Percentiles rank a stretch among this genome's conserved stretches.
These are phyloP conservation scores for Casaregolazyma lundiana DNA, from an alignment of 1,139 yeast genomes.

Conservation along the genomic window DNA sequence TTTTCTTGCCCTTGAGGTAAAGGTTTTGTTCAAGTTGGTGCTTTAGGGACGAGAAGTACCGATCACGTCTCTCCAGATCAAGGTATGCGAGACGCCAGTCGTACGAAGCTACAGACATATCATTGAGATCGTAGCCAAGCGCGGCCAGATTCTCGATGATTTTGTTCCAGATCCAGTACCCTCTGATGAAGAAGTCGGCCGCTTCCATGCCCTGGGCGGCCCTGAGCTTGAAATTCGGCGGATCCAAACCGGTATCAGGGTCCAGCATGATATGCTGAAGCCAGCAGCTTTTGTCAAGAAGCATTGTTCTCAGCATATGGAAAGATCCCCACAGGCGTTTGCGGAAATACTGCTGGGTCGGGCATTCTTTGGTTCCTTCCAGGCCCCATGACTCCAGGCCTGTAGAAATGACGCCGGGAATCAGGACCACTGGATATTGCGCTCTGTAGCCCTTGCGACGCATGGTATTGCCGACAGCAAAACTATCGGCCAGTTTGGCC, in stretches of 20 bases:
- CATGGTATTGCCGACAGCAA: constrained; percentile 79
- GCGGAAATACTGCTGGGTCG: constrained; percentile 77
- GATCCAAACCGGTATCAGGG: constrained; percentile 88
- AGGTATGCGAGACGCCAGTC: constrained; percentile 94
- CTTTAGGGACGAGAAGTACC: constrained; percentile 74
- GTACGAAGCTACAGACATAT: constrained; percentile 85
- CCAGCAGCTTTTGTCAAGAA: constrained; percentile 91
- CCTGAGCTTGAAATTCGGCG: constrained; percentile 69
- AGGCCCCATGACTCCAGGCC: constrained; percentile 95
- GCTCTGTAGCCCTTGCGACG: constrained; percentile 47
- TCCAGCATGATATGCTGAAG: constrained; percentile 84
- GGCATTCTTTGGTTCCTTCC: constrained; percentile 69
- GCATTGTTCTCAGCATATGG: constrained; percentile 90
- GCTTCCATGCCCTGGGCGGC: constrained; percentile 98
- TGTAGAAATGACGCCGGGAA: constrained; percentile 94
- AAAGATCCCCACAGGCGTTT: constrained; percentile 96
- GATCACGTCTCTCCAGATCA: constrained; percentile 82
- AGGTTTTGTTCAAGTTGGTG: constrained; percentile 58
- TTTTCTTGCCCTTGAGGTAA: constrained; percentile 57
- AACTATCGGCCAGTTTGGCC: constrained; percentile 52
- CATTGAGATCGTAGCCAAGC: constrained; percentile 87
- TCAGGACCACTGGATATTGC: constrained; percentile 78
- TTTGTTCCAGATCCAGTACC: constrained; percentile 98
- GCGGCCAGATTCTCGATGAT: constrained; percentile 89
- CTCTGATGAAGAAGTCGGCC: constrained; percentile 93